A percentile compares a stretch with the other conserved stretches of the same genome.
phyloP scores from a whole-genome alignment of 345 rosid species.

The Physaria fendleri region DNA sequence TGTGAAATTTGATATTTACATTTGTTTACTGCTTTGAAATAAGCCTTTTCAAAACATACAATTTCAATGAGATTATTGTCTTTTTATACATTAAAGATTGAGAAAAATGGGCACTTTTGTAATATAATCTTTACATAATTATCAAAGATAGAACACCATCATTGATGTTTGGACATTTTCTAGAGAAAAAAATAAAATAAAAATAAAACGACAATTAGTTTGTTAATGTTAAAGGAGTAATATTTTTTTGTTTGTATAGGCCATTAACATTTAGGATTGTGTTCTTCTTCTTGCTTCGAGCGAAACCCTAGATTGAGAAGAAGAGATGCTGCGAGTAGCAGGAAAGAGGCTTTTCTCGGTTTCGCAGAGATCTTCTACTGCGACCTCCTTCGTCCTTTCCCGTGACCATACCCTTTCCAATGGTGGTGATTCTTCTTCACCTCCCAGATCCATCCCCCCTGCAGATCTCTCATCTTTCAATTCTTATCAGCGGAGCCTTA shows the following conservation, averaged over 20 bases:
- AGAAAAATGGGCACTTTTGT: background rate
- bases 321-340: slow-evolving; percentile 64
- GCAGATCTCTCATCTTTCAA: slow-evolving; percentile 19
- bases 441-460: slow-evolving; percentile 34
- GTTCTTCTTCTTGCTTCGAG: background rate
- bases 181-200: background rate
- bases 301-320: slow-evolving; percentile 28
- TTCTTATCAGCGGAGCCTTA: slow-evolving; percentile 34
- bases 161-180: background rate
- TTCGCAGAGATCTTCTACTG: slow-evolving; percentile 37
- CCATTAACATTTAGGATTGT: slow-evolving; percentile 16
- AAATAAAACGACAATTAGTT: no score
- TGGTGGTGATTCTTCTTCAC: slow-evolving; percentile 18
- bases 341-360: slow-evolving; percentile 66
- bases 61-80: background rate
- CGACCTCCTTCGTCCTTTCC: slow-evolving; percentile 36
- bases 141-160: background rate
- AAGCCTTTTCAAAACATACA: background rate
- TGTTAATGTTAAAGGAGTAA: background rate
- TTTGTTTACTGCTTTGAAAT: background rate
- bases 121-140: background rate
- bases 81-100: background rate
- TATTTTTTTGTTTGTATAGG: background rate
- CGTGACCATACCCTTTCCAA: slow-evolving; percentile 22
- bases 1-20: slow-evolving; percentile 5